These are phyloP conservation scores for Gossypium sturtianum DNA, from an alignment of 345 rosid genomes.

Conservation along the genomic window DNA sequence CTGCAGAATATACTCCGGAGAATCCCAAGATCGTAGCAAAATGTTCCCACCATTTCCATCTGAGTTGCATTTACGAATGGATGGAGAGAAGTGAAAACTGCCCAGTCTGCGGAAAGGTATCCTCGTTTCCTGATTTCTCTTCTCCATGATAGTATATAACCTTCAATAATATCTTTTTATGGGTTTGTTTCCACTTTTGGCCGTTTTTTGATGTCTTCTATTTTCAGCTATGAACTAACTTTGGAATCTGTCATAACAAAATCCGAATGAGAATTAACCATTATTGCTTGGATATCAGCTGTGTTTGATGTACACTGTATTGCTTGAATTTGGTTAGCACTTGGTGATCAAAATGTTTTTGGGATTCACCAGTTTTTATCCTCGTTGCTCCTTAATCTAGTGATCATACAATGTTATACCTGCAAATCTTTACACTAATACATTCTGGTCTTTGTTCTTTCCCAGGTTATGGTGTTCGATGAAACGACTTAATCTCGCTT, in stretches of 20 bases:
- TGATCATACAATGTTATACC: no score
- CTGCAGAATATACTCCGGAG: constrained; percentile 73
- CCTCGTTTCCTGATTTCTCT: constrained; percentile 8
- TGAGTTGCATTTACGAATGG: no score
- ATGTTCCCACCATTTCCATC: constrained; percentile 39
- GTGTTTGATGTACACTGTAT: background rate
- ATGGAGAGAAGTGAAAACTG: no score
- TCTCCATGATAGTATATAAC: background rate
- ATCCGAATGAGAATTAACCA: background rate
- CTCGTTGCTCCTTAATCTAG: no score
- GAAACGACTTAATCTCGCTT: constrained; percentile 41
- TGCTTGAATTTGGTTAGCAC: no score
- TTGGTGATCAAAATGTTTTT: no score
- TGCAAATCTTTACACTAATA: no score
- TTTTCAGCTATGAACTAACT: background rate
- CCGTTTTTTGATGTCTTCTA: background rate
- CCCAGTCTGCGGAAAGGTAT: no score
- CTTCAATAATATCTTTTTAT: background rate
- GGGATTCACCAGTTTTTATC: no score
- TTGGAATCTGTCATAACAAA: background rate
- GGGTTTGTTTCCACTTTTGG: no score
- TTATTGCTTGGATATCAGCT: background rate
- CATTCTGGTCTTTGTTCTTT: background rate
- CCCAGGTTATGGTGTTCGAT: constrained; percentile 56
- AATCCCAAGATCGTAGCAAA: constrained; percentile 88